Evolutionary conservation across 2,329 filamentous ascomycete species (phyloP).

Genomic region (Pseudocercospora fijiensis): DNA sequence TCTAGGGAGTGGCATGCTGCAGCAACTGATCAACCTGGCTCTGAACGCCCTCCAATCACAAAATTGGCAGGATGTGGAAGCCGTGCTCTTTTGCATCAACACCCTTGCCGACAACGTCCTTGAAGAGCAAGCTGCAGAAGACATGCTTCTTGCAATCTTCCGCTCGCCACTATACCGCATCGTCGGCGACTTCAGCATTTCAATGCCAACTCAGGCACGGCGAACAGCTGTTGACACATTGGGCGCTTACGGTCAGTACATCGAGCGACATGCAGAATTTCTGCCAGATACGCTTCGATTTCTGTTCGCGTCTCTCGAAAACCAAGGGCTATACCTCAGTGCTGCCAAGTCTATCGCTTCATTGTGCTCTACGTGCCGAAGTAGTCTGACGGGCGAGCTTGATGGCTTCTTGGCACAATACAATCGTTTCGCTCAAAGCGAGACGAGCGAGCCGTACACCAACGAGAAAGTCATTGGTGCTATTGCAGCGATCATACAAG

Average conservation of each 20-base stretch:
- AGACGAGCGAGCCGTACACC: conserved; percentile 64
- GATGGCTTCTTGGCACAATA: conserved; percentile 71
- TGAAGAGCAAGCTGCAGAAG: conserved; percentile 59
- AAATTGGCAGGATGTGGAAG: conserved; percentile 54
- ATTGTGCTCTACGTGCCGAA: conserved; percentile 73
- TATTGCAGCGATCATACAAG: conserved; percentile 74
- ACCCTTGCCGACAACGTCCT: conserved; percentile 65
- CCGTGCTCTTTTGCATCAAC: conserved; percentile 61
- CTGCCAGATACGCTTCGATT: conserved; percentile 71
- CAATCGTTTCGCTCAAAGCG: conserved; percentile 58
- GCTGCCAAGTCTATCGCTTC: conserved; percentile 73
- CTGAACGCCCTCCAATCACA: conserved; percentile 42
- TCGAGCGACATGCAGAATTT: conserved; percentile 65
- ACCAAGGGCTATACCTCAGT: conserved; percentile 57
- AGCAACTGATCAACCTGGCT: conserved; percentile 49
- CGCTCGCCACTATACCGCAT: conserved; percentile 57
- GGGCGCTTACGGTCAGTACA: conserved; percentile 73
- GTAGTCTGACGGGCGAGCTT: conserved; percentile 65
- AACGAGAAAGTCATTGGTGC: conserved; percentile 73
- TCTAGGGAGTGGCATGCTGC: conserved; percentile 48
- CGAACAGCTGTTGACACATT: conserved; percentile 70
- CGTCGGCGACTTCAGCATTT: conserved; percentile 46
- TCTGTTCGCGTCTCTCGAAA: conserved; percentile 68
- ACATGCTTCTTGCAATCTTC: conserved; percentile 62
- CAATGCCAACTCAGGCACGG: conserved; percentile 62